These are phyloP conservation scores for Coemansia sp. DNA, from an alignment of 192 early-diverging fungal species.

Conservation along the genomic window DNA sequence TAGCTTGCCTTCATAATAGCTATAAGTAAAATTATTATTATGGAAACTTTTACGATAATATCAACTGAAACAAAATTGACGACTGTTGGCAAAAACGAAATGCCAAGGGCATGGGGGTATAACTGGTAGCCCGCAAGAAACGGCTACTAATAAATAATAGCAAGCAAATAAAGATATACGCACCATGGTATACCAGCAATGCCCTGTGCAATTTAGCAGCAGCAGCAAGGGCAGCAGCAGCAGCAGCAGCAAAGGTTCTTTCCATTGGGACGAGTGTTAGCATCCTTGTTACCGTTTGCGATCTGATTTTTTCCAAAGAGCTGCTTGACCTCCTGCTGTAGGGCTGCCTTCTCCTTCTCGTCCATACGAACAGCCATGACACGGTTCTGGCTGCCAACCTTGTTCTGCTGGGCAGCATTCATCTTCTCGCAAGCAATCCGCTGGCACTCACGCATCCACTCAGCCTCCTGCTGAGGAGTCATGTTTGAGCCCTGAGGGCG, in stretches of 20 bases:
- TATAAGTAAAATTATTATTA: too few relatives aligned
- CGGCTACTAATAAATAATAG: too few relatives aligned
- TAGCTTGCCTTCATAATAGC: too few relatives aligned
- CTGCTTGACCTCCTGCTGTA: slow-evolving; percentile 3
- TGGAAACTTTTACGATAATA: too few relatives aligned
- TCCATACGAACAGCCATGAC: not conserved
- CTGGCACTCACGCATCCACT: slow-evolving; percentile 9
- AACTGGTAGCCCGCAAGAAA: too few relatives aligned
- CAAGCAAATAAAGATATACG: too few relatives aligned
- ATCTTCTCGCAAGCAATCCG: slow-evolving; percentile 5
- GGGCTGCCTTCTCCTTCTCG: slow-evolving; percentile 1
- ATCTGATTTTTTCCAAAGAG: not conserved
- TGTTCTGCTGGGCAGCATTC: not conserved
- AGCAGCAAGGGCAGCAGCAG: slow-evolving; percentile 11
- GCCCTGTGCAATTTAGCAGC: slow-evolving; percentile 3
- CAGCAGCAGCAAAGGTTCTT: slow-evolving; percentile 13
- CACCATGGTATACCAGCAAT: too few relatives aligned
- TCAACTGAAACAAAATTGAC: not conserved
- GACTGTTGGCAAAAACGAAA: not conserved
- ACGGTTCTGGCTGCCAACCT: slow-evolving; percentile 1
- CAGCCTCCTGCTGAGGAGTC: slow-evolving; percentile 4
- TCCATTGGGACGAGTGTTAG: slow-evolving; percentile 3
- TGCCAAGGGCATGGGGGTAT: too few relatives aligned
- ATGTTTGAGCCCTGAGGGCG: slow-evolving; percentile 4
- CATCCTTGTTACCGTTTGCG: not conserved